These are phyloP conservation scores for Globisporangium emineosum DNA, from an alignment of 352 stramenopile genomes.

Conservation along the genomic window DNA sequence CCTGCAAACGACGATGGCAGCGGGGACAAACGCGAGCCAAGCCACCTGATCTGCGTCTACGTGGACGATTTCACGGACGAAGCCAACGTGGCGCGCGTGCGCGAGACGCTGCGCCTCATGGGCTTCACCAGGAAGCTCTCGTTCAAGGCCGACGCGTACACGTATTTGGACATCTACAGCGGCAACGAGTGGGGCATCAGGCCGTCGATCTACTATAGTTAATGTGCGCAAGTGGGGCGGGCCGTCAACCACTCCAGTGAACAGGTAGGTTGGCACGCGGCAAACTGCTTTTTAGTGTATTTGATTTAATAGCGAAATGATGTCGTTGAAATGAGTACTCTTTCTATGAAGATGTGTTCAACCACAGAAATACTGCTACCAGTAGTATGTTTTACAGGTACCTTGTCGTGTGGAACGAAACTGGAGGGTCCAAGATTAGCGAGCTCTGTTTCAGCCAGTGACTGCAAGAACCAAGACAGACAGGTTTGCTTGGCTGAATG, in stretches of 20 bases:
- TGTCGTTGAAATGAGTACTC: too few relatives aligned
- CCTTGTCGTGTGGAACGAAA: too few relatives aligned
- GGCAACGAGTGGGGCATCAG: constrained; percentile 12
- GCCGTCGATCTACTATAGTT: not conserved
- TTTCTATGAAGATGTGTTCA: too few relatives aligned
- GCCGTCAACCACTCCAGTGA: too few relatives aligned
- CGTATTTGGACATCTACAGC: constrained; percentile 15
- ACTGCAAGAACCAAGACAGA: too few relatives aligned
- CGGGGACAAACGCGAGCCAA: not conserved
- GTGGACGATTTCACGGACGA: constrained; percentile 15
- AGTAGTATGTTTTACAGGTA: too few relatives aligned
- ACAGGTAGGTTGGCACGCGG: not conserved
- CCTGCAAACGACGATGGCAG: not conserved
- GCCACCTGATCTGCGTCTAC: constrained; percentile 18
- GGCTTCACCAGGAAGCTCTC: constrained; percentile 3
- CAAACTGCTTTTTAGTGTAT: too few relatives aligned
- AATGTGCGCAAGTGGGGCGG: too few relatives aligned
- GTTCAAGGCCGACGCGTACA: constrained; percentile 21
- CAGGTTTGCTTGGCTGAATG: not conserved
- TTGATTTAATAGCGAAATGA: too few relatives aligned
- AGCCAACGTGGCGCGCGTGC: constrained; percentile 5
- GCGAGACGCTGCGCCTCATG: constrained; percentile 2
- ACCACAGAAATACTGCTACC: too few relatives aligned
- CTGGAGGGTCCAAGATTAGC: too few relatives aligned
- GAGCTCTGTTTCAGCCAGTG: too few relatives aligned